phyloP scores from a whole-genome alignment of 2,329 filamentous ascomycete genomes.

The Cylindrodendrum hubeiense region DNA sequence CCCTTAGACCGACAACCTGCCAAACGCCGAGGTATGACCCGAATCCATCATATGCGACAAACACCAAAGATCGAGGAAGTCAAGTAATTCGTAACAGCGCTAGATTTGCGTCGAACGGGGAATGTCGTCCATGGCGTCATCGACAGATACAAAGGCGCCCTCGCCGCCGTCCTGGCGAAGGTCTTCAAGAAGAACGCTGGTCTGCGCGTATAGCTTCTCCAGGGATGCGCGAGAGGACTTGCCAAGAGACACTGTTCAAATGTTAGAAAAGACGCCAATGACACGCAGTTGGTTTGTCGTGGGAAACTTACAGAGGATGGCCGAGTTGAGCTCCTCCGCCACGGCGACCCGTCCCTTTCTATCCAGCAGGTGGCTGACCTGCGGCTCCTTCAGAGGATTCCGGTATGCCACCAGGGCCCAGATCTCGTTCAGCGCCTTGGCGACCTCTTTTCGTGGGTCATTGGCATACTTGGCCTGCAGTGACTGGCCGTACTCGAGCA shows the following conservation, averaged over 20 bases:
- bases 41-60: constrained; percentile 33
- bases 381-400: constrained; percentile 80
- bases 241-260: constrained; percentile 80
- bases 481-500: constrained; percentile 83
- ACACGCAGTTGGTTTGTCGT: background rate
- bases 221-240: constrained; percentile 89
- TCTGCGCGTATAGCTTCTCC: constrained; percentile 88
- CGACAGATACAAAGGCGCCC: constrained; percentile 81
- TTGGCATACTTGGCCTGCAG: constrained; percentile 82
- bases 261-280: constrained; percentile 32
- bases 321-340: constrained; percentile 93
- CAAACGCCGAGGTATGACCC: constrained; percentile 40
- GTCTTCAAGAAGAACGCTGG: constrained; percentile 85
- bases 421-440: constrained; percentile 82
- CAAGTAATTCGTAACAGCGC: constrained; percentile 8
- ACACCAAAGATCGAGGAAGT: constrained; percentile 19
- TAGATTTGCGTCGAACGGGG: constrained; percentile 53
- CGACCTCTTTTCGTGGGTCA: constrained; percentile 77
- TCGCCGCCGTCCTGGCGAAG: constrained; percentile 83
- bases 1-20: constrained; percentile 19
- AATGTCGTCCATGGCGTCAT: constrained; percentile 62
- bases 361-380: constrained; percentile 84
- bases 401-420: constrained; percentile 90
- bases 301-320: constrained; percentile 80
- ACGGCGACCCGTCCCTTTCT: constrained; percentile 79